Evolutionary conservation across 352 stramenopile species (phyloP), one percentile per base, ranked within the genome.

Genomic region (Thalassiosira hispida): DNA sequence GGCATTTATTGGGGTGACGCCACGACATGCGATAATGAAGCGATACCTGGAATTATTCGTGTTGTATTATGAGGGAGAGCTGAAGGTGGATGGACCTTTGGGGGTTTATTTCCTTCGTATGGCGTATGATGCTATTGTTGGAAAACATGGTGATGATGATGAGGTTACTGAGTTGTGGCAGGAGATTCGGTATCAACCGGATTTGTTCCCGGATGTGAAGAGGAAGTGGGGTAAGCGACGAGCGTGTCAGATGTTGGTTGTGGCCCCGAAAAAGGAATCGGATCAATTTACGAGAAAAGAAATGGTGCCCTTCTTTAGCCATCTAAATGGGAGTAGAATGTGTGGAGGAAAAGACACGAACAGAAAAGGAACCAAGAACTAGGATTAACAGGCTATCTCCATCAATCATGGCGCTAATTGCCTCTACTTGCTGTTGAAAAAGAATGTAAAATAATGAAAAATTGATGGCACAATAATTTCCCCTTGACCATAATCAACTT

Each of bases 41-140:
- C 63, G 79, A n/a, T 93, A 93, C 70, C 59, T 93, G 31, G 76
- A 91, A 60, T 63, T 92, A 31, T 93, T 93, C 64, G 63, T 89
- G 22, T 44, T 82, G 22, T 85, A 93, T 65, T 91, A 91, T 68
- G 67, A 85, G 33, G 83, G 80, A 2, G 79, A 64, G 22, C n/a
- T 88, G 12, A 51, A 63, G 11, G 67, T 90, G 1, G 67, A 84
- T 38, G 88, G 80, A 64, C 84, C 85, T 2, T 55, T 92, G 46
- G 88, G 88, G 9, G 88, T 93, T 3, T 73, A 88, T 35, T 80
- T 93, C 20, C 70, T 93, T 35, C 57, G 83, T 29, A 84, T 75
- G 68, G 88, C 88, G 12, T 87, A 85, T 74, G 84, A 93, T 76
- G 42, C 52, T 14, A 35, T 69, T 46, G 23, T 74, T 52, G 18